Conservation (phyloP, 306 rosid genomes). For the Dryas alaskensis region DNA sequence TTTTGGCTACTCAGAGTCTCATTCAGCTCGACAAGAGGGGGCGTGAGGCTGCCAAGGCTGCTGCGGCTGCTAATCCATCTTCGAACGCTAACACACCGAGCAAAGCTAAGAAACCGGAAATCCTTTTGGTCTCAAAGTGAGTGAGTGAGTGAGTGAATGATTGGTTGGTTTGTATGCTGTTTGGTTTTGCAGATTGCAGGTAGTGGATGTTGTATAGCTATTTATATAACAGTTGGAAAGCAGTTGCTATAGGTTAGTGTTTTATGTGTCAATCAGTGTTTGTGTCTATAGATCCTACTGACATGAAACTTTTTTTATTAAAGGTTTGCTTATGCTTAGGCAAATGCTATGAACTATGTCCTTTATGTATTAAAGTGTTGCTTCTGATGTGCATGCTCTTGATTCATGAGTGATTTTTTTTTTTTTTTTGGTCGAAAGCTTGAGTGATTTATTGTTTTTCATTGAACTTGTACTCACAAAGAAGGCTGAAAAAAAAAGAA, state of each 20-base stretch:
- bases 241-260: conserved; percentile 40
- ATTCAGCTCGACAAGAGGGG: conserved; percentile 79
- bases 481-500: background rate
- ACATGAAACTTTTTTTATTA: background rate
- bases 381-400: background rate
- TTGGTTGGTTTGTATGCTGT: background rate
- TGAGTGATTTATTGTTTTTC: background rate
- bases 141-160: conserved; percentile 8
- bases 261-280: conserved; percentile 35
- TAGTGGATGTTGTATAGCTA: conserved; percentile 50
- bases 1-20: conserved; percentile 83
- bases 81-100: conserved; percentile 79
- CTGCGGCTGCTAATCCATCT: conserved; percentile 36
- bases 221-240: conserved; percentile 26
- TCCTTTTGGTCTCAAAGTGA: conserved; percentile 85
- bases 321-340: background rate
- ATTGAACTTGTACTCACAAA: background rate
- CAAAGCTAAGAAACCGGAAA: conserved; percentile 83
- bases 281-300: conserved; percentile 30
- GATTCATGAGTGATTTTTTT: too few relatives aligned
- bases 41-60: conserved; percentile 42
- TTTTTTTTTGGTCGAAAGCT: too few relatives aligned
- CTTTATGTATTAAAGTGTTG: background rate
- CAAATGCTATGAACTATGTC: background rate
- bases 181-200: conserved; percentile 34